Evolutionary conservation across 1,284 basidiomycete genomes (phyloP).

Genomic region (Cryptococcus sp.): DNA sequence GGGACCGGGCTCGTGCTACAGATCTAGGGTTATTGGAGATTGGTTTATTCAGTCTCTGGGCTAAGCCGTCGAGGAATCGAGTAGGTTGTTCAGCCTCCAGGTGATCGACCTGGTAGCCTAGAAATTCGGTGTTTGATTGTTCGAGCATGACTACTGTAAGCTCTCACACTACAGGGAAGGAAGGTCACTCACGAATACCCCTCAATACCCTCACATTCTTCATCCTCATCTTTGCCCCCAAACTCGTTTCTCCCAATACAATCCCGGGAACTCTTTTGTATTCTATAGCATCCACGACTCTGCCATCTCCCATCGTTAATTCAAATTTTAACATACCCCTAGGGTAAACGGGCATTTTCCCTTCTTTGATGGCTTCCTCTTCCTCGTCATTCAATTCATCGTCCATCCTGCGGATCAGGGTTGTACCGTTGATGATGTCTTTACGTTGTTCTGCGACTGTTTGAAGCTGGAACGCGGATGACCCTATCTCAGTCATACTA

Average conservation of each 20-base stretch:
- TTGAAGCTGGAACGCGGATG: slow-evolving; percentile 39
- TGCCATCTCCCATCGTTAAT: slow-evolving; percentile 37
- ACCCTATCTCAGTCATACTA: slow-evolving; percentile 38
- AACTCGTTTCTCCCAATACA: slow-evolving; percentile 37
- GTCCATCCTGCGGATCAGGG: slow-evolving; percentile 39
- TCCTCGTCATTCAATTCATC: slow-evolving; percentile 24
- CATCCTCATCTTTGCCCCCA: slow-evolving; percentile 43
- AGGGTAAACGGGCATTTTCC: slow-evolving; percentile 40
- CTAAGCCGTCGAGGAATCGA: slow-evolving; percentile 25
- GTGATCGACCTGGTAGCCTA: slow-evolving; percentile 35
- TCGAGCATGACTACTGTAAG: slow-evolving; percentile 31
- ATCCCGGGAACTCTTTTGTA: slow-evolving; percentile 34
- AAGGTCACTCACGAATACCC: slow-evolving; percentile 21
- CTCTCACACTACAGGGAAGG: background rate
- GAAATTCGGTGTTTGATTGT: slow-evolving; percentile 32
- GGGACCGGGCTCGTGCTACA: too few species aligned
- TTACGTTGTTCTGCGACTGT: slow-evolving; percentile 40
- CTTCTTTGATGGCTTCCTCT: slow-evolving; percentile 21
- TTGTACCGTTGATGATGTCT: slow-evolving; percentile 41
- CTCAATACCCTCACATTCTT: slow-evolving; percentile 32
- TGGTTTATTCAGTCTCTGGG: slow-evolving; percentile 21
- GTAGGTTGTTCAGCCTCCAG: slow-evolving; percentile 34
- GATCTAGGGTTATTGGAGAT: slow-evolving; percentile 6
- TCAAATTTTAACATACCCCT: slow-evolving; percentile 43
- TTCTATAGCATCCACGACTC: slow-evolving; percentile 36